These are phyloP conservation scores for Volutella citrinella DNA, from an alignment of 2,329 filamentous ascomycete species.

Conservation along the genomic window DNA sequence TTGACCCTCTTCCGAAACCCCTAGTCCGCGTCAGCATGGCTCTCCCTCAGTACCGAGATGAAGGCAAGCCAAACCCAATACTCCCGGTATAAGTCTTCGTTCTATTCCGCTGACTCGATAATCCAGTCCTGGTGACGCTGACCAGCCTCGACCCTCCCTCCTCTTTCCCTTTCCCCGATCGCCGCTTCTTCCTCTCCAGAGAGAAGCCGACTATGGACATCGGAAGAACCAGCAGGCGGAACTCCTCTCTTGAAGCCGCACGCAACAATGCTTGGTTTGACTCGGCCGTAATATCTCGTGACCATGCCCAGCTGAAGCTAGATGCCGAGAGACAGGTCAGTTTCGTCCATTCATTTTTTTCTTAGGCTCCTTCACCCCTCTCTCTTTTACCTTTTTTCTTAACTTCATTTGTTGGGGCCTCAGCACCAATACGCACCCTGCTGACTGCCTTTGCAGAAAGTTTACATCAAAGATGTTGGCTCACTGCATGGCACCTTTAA, in stretches of 20 bases:
- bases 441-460: constrained; percentile 33
- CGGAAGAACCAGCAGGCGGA: constrained; percentile 44
- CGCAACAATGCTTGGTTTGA: constrained; percentile 65
- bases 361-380: too few relatives aligned
- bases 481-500: constrained; percentile 54
- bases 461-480: constrained; percentile 43
- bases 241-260: constrained; percentile 29
- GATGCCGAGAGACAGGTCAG: constrained; percentile 44
- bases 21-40: too few relatives aligned
- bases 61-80: too few relatives aligned
- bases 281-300: constrained; percentile 68
- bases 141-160: constrained; percentile 19
- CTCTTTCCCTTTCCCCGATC: constrained; percentile 20
- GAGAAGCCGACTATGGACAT: constrained; percentile 31
- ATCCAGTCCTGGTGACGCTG: constrained; percentile 33
- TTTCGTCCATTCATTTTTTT: too few relatives aligned
- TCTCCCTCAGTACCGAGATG: constrained; percentile 22
- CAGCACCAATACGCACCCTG: neutral
- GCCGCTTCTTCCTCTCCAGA: constrained; percentile 31
- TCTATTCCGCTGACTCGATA: too few relatives aligned
- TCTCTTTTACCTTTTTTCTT: too few relatives aligned
- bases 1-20: too few relatives aligned
- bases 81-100: neutral
- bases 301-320: constrained; percentile 57
- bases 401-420: constrained; percentile 1